These are phyloP conservation scores for Pyrenopolyporus hunteri DNA, from an alignment of 495 filamentous ascomycete species.

Conservation along the genomic window DNA sequence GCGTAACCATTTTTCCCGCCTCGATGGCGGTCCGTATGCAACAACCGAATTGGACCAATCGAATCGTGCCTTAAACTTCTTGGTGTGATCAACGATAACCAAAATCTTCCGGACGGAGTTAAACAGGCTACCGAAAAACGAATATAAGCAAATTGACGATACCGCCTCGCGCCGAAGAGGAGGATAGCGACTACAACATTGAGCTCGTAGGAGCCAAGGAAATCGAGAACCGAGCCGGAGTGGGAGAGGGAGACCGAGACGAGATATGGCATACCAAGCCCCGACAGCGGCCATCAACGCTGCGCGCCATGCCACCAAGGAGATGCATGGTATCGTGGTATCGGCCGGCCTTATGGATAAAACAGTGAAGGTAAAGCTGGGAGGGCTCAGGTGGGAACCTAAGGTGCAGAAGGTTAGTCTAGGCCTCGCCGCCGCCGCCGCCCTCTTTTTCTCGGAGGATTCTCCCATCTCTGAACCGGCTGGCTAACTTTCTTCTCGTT, in stretches of 20 bases:
- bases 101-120: too few relatives aligned
- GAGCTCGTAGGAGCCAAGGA: background rate
- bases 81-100: too few relatives aligned
- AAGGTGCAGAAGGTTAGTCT: constrained; percentile 60
- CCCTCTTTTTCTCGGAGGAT: too few relatives aligned
- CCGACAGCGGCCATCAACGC: constrained; percentile 35
- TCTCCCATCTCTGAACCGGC: background rate
- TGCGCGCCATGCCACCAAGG: constrained; percentile 37
- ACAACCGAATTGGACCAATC: background rate
- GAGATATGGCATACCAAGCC: constrained; percentile 44
- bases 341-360: constrained; percentile 72
- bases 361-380: constrained; percentile 72
- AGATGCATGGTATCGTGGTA: constrained; percentile 65
- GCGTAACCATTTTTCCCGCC: constrained; percentile 9
- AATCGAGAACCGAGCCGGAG: background rate
- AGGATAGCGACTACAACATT: background rate
- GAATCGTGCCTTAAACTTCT: too few relatives aligned
- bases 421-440: background rate
- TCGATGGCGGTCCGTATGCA: background rate
- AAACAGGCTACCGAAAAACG: too few relatives aligned
- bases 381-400: constrained; percentile 65
- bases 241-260: background rate
- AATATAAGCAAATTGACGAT: background rate
- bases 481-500: constrained; percentile 1
- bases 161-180: background rate